These are phyloP conservation scores for Astrephomene gubernaculifera DNA, from an alignment of 139 green algal species.

Conservation along the genomic window DNA sequence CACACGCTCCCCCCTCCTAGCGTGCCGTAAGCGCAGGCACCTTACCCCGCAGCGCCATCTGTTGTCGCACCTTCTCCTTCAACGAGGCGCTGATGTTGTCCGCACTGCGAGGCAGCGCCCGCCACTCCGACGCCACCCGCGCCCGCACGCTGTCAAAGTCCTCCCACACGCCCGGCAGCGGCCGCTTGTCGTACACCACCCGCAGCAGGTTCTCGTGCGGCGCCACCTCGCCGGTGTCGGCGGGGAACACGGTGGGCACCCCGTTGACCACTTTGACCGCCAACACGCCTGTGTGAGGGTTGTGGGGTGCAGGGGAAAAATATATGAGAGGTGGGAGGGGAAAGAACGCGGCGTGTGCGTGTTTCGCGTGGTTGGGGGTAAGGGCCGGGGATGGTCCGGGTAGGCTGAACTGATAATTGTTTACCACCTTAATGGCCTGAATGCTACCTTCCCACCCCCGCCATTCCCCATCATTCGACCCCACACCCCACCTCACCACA, in stretches of 20 bases:
- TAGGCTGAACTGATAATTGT: no score
- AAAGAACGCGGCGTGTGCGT: not conserved
- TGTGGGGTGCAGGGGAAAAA: no score
- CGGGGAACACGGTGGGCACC: slow-evolving; percentile 85
- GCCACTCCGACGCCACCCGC: slow-evolving; percentile 78
- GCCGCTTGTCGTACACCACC: slow-evolving; percentile 82
- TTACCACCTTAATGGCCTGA: no score
- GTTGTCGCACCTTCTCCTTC: slow-evolving; percentile 70
- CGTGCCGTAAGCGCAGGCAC: slow-evolving; percentile 26
- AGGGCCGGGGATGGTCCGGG: no score
- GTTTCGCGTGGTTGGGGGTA: no score
- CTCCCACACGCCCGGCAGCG: slow-evolving; percentile 74
- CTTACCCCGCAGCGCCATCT: slow-evolving; percentile 57
- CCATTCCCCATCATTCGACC: no score
- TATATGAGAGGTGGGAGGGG: not conserved
- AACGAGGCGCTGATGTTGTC: slow-evolving; percentile 71
- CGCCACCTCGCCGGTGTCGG: slow-evolving; percentile 69
- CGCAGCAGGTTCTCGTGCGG: slow-evolving; percentile 76
- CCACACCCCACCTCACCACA: no score
- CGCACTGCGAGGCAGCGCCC: slow-evolving; percentile 64
- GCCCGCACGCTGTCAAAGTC: slow-evolving; percentile 73
- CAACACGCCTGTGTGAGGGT: slow-evolving; percentile 64
- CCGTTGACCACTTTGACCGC: slow-evolving; percentile 83
- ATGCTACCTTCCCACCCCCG: no score
- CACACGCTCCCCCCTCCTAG: no score